A percentile compares a stretch with the other conserved stretches of the same genome.
Conservation (phyloP, 148 eudicot genomes). For the Arctostaphylos glauca region DNA sequence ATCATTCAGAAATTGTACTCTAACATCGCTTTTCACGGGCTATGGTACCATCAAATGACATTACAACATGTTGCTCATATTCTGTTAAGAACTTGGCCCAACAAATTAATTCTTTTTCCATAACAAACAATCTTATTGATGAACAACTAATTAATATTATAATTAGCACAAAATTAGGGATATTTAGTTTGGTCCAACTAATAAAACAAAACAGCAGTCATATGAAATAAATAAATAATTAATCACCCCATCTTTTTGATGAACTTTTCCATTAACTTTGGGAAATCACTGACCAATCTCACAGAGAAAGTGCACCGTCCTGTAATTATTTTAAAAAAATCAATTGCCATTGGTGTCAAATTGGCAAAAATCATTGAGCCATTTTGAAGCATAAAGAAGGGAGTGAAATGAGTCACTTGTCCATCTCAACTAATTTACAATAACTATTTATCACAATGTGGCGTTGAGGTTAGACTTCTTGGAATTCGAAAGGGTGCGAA, state of each 20-base stretch:
- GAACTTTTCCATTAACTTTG: conserved; percentile 18
- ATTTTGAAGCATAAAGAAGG: not conserved
- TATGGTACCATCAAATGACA: not conserved
- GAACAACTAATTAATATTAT: not conserved
- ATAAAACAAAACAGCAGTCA: conserved; percentile 21
- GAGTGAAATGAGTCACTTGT: not conserved
- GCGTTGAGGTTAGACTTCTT: not conserved
- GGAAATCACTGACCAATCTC: not conserved
- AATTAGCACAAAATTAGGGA: not conserved
- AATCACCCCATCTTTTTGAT: not conserved
- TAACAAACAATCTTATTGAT: not conserved
- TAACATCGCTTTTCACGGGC: not conserved
- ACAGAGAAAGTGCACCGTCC: not conserved
- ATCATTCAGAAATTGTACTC: not conserved
- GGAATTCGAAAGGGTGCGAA: no score
- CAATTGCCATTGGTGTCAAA: not conserved
- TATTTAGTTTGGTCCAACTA: not conserved
- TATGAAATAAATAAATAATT: not conserved
- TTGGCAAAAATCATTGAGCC: not conserved
- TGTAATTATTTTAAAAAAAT: not conserved
- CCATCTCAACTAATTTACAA: not conserved
- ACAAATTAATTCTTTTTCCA: not conserved
- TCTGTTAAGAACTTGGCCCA: not conserved
- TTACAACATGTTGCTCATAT: not conserved
- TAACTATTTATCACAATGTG: not conserved